These are phyloP conservation scores for Kuraishia floccosa DNA, from an alignment of 805 yeast genomes.

Conservation along the genomic window DNA sequence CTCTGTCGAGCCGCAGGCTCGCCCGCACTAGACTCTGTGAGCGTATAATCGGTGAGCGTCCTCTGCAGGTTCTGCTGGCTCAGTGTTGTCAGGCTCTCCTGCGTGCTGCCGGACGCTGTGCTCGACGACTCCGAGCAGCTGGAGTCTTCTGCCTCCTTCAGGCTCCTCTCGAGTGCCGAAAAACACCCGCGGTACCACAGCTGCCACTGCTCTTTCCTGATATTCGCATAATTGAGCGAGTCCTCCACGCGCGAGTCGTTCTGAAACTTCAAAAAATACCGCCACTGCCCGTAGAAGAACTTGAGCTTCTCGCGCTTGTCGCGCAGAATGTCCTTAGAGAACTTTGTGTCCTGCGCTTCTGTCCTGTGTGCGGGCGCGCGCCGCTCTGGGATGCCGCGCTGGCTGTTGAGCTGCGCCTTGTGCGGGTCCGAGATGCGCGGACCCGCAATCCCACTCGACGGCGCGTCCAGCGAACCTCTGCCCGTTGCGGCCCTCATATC, in stretches of 20 bases:
- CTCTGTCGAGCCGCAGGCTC: no score
- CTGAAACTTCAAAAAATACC: constrained; percentile 18
- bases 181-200: constrained; percentile 15
- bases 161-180: neutral
- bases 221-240: constrained; percentile 16
- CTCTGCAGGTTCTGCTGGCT: constrained; percentile 1
- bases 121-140: neutral
- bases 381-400: no score
- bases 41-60: no score
- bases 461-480: no score
- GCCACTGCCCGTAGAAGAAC: constrained; percentile 7
- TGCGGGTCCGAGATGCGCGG: no score
- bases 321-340: neutral
- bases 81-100: no score
- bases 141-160: neutral
- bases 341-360: neutral
- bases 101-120: no score
- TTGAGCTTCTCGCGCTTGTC: neutral
- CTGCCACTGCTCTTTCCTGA: constrained; percentile 18
- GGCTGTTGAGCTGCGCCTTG: no score
- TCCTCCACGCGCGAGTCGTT: constrained; percentile 19
- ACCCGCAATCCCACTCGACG: no score
- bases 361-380: no score
- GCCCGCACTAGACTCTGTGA: no score
- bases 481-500: no score